phyloP scores from a whole-genome alignment of 192 early-diverging fungal species.

The Linderina pennispora region DNA sequence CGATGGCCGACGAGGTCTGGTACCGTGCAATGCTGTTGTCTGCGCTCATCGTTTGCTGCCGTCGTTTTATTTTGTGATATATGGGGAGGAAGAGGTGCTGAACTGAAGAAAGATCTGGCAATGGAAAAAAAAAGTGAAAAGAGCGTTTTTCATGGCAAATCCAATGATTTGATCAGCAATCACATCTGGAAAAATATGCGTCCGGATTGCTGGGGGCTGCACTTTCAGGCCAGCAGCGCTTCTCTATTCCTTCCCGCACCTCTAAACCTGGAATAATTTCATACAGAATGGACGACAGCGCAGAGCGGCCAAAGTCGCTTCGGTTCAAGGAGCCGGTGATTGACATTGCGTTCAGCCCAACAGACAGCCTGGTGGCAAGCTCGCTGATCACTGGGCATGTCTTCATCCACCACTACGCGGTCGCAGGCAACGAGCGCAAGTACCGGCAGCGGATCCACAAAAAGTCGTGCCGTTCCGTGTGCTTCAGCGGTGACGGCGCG shows the following conservation, averaged over 20 bases:
- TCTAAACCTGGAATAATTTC: too few relatives aligned
- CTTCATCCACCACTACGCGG: slow-evolving; percentile 36
- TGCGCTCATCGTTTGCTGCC: slow-evolving; percentile 1
- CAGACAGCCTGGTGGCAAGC: slow-evolving; percentile 33
- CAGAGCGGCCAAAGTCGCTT: slow-evolving; percentile 39
- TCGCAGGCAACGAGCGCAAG: slow-evolving; percentile 35
- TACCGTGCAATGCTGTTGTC: slow-evolving; percentile 23
- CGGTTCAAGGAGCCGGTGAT: slow-evolving; percentile 46
- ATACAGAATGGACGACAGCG: slow-evolving; percentile 44
- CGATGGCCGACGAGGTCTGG: slow-evolving; percentile 31
- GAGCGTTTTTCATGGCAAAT: too few relatives aligned
- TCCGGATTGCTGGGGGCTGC: too few relatives aligned
- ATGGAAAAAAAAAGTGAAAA: too few relatives aligned
- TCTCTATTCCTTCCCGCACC: too few relatives aligned
- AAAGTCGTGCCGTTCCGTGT: slow-evolving; percentile 81
- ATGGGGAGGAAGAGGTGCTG: too few relatives aligned
- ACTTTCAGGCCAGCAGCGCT: too few relatives aligned
- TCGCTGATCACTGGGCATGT: slow-evolving; percentile 47
- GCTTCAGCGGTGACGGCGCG: slow-evolving; percentile 71
- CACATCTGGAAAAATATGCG: too few relatives aligned
- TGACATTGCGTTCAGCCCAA: slow-evolving; percentile 42
- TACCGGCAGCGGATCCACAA: slow-evolving; percentile 53
- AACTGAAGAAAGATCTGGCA: too few relatives aligned
- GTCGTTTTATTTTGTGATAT: too few relatives aligned
- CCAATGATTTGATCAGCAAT: too few relatives aligned